Percentiles rank a stretch among this genome's conserved stretches.
Conservation (phyloP, 371 early-diverging fungal genomes). For the Nematocida displodere region DNA sequence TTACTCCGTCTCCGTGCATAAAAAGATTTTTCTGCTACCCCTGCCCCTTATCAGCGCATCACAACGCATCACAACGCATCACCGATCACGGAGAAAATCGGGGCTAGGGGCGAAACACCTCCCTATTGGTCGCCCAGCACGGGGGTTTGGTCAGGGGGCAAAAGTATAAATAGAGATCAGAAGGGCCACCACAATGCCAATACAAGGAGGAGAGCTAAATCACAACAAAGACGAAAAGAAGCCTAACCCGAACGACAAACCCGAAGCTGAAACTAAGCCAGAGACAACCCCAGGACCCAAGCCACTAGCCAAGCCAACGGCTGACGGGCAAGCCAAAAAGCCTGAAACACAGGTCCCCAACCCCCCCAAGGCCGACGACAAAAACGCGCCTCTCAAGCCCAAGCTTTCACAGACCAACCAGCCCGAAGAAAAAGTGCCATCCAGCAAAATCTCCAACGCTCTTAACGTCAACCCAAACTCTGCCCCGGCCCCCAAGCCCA, state of each 20-base stretch:
- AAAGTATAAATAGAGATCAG: constrained; percentile 46
- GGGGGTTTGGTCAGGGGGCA: background rate
- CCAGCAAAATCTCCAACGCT: background rate
- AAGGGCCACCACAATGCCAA: constrained; percentile 22
- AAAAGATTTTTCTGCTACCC: background rate
- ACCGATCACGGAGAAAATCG: constrained; percentile 8
- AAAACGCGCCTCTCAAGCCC: background rate
- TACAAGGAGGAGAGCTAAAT: constrained; percentile 53
- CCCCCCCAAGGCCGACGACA: constrained; percentile 6
- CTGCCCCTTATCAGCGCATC: background rate
- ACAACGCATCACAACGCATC: background rate
- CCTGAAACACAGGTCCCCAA: background rate
- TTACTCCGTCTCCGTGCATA: no score
- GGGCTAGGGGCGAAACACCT: background rate
- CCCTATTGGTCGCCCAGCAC: constrained; percentile 4
- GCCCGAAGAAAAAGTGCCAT: background rate
- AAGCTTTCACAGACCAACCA: constrained; percentile 4
- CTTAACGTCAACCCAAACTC: background rate
- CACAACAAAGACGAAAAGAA: constrained; percentile 42
- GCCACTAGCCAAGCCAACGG: background rate
- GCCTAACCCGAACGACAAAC: background rate
- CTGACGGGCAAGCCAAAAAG: background rate
- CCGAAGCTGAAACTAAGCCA: no score
- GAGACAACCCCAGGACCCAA: constrained; percentile 9
- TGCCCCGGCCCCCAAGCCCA: constrained; percentile 1